Conservation (phyloP, 1,284 basidiomycete species). For the Ganoderma meredithae region DNA sequence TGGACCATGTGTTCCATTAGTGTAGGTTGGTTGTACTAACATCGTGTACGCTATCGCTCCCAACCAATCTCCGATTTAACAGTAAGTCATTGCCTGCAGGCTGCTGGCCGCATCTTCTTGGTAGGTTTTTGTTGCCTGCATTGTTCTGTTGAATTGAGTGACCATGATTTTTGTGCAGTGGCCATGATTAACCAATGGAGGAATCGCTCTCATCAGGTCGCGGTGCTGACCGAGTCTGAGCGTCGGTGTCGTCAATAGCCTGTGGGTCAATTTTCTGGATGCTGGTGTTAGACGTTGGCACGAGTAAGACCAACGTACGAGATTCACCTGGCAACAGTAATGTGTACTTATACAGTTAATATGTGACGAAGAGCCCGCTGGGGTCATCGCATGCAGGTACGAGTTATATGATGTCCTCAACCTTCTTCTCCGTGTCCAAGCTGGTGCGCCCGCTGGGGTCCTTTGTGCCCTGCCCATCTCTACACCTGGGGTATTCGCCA, state of each 20-base stretch:
- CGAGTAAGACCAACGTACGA: no score
- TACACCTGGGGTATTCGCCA: not conserved
- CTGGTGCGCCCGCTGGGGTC: not conserved
- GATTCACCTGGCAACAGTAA: no score
- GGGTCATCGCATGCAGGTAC: no score
- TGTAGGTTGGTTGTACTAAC: conserved; percentile 24
- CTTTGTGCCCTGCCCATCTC: not conserved
- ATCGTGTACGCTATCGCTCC: conserved; percentile 21
- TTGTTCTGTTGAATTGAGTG: not conserved
- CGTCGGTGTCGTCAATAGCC: no score
- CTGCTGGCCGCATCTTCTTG: not conserved
- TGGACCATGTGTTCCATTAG: conserved; percentile 1
- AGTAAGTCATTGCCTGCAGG: conserved; percentile 18
- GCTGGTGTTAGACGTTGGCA: no score
- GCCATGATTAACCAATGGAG: no score
- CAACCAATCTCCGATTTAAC: conserved; percentile 17
- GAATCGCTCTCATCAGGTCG: no score
- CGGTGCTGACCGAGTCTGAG: no score
- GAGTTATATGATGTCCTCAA: not conserved
- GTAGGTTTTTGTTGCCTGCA: not conserved
- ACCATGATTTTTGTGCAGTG: no score
- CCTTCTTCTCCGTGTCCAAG: not conserved
- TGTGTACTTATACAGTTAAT: no score
- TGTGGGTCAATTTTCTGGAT: no score
- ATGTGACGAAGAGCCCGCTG: no score